Evolutionary conservation across 352 stramenopile species (phyloP), one percentile per base, ranked within the genome.

Genomic region (Phytophthora gonapodyides): DNA sequence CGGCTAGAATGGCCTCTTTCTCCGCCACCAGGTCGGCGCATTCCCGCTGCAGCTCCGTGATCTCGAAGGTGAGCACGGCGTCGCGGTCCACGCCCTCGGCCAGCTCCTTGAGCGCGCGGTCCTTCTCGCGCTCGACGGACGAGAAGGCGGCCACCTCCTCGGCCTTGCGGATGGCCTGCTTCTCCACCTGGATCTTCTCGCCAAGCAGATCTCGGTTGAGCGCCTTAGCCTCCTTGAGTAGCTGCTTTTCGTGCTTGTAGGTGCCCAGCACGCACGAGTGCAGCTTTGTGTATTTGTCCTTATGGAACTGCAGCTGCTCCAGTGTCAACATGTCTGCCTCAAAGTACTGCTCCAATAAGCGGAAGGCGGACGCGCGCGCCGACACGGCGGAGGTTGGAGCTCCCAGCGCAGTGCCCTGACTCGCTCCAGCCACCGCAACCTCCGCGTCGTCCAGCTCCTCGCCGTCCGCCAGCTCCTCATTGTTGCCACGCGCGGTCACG

Each of bases 151-250:
- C 78, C 27, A 93, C 75, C 48, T 95, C 82, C 61, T 94, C 84
- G 5, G 84, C 75, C 46, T 92, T 93, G 27, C 83, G 86, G 48
- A 95, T 94, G 45, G 79, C 77, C 66, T 94, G 83, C 75, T 96
- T 94, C 63, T 94, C 87, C 19, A 91, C 77, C 21, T 78, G 71
- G 73, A 96, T 96, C 65, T 95, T 94, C 61, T 96, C 81, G 10
- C 67, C 80, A 17, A 97, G 67, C 15, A 97, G 71, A 33, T 95
- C 87, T 57, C 76, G 84, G 65, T 94, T 95, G 36, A 96, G 82
- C 38, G 80, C 61, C 61, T 96, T 96, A 33, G 86, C 82, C 33
- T 92, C 76, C 61, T 87, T 87, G 11, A 95, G 73, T 41, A 96
- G 57, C 53, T 78, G 48, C 65, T 92, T 94, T 57, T 94, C 86